These are phyloP conservation scores for Ambispora gerdemannii DNA, from an alignment of 192 early-diverging fungal species.

Conservation along the genomic window DNA sequence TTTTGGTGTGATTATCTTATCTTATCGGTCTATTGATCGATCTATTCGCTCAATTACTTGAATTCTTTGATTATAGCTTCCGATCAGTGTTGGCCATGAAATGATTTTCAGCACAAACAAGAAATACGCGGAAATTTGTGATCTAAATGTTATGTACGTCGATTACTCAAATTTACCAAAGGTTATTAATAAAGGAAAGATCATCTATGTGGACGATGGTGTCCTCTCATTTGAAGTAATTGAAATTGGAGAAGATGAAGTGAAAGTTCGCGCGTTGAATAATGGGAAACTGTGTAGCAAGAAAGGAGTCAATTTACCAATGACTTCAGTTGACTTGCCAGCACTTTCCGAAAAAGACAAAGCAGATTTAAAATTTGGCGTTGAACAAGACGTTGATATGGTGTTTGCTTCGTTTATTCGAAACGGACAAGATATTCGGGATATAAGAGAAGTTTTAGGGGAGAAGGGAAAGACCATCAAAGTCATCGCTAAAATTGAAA, in stretches of 20 bases:
- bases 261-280: constrained; percentile 77
- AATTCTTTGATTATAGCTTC: constrained; percentile 31
- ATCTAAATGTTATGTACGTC: constrained; percentile 67
- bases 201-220: constrained; percentile 92
- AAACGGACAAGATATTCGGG: constrained; percentile 81
- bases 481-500: constrained; percentile 98
- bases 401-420: constrained; percentile 97
- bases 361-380: constrained; percentile 83
- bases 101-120: constrained; percentile 73
- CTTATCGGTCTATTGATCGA: not conserved
- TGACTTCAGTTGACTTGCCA: constrained; percentile 86
- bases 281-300: constrained; percentile 84
- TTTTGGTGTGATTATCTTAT: not conserved
- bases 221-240: constrained; percentile 92
- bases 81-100: constrained; percentile 72
- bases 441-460: constrained; percentile 84
- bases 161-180: constrained; percentile 79
- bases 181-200: constrained; percentile 70
- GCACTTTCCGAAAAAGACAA: constrained; percentile 96
- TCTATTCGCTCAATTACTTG: not conserved
- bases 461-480: constrained; percentile 81
- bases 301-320: constrained; percentile 96
- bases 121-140: constrained; percentile 58
- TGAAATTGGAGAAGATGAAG: constrained; percentile 52
- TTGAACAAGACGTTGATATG: constrained; percentile 92